These are phyloP conservation scores for Davidsoniella virescens DNA, from an alignment of 2,329 filamentous ascomycete genomes.

Conservation along the genomic window DNA sequence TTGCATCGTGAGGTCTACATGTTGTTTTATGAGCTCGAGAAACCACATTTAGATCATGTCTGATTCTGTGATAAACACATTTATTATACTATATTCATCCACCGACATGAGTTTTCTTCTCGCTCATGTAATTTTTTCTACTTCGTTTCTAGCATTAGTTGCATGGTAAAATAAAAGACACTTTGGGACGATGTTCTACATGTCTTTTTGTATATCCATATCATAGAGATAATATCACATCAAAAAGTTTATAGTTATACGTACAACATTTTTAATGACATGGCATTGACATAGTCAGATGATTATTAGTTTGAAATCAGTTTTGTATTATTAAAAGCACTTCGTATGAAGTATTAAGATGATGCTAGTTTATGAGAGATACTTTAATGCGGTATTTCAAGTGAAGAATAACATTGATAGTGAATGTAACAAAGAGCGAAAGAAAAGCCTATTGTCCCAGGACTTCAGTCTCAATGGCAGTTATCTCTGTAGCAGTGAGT, in stretches of 20 bases:
- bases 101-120: too few species aligned
- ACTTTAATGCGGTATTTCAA: not conserved
- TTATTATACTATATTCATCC: not conserved
- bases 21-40: slow-evolving; percentile 81
- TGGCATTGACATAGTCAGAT: too few species aligned
- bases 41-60: slow-evolving; percentile 20
- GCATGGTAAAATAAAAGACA: too few species aligned
- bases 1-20: slow-evolving; percentile 97
- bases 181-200: too few species aligned
- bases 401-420: not conserved
- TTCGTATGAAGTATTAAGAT: not conserved
- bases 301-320: not conserved
- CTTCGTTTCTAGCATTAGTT: too few species aligned
- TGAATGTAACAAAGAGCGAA: not conserved
- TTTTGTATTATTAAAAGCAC: not conserved
- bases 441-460: slow-evolving; percentile 18
- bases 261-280: too few species aligned
- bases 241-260: not conserved
- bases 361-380: not conserved
- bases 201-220: too few species aligned
- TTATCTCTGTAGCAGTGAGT: slow-evolving; percentile 25
- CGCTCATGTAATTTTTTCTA: too few species aligned
- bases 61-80: not conserved
- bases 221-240: too few species aligned
- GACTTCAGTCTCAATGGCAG: slow-evolving; percentile 29